Evolutionary conservation across 345 rosid genomes (phyloP).

Genomic region (Sisymbrium irio): DNA sequence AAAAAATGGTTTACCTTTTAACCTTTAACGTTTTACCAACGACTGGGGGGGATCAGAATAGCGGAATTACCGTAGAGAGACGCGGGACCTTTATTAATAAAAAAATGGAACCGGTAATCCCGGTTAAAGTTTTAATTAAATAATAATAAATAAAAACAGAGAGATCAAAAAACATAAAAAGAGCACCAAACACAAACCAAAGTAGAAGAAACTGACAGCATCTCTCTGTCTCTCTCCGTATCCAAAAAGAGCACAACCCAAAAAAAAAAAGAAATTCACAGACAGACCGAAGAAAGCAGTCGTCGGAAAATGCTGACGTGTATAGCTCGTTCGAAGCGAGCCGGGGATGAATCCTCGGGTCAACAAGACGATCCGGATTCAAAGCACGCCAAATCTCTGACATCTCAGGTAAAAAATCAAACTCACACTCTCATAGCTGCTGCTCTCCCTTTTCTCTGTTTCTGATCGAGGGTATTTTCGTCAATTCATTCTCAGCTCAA

Average conservation of each 20-base stretch:
- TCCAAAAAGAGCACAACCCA: conserved; percentile 4
- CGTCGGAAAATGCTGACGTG: conserved; percentile 76
- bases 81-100: not conserved
- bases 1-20: not conserved
- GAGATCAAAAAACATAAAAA: conserved; percentile 16
- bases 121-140: conserved; percentile 26
- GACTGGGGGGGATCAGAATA: not conserved
- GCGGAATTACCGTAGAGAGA: conserved; percentile 28
- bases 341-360: conserved; percentile 61
- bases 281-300: not conserved
- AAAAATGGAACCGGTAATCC: conserved; percentile 30
- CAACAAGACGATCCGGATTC: conserved; percentile 51
- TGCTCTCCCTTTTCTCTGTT: not conserved
- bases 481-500: conserved; percentile 51
- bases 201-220: conserved; percentile 35
- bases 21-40: not conserved
- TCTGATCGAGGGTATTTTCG: conserved; percentile 8
- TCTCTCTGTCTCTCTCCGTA: conserved; percentile 15
- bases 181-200: conserved; percentile 30
- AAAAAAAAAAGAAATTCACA: not conserved
- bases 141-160: not conserved
- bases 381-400: conserved; percentile 63
- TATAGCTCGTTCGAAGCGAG: conserved; percentile 83
- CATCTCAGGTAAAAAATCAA: conserved; percentile 70
- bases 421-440: not conserved